Evolutionary conservation across 73 alveolate genomes (phyloP), one percentile per base, ranked within the genome.

Genomic region (Paramecium sonneborni): DNA sequence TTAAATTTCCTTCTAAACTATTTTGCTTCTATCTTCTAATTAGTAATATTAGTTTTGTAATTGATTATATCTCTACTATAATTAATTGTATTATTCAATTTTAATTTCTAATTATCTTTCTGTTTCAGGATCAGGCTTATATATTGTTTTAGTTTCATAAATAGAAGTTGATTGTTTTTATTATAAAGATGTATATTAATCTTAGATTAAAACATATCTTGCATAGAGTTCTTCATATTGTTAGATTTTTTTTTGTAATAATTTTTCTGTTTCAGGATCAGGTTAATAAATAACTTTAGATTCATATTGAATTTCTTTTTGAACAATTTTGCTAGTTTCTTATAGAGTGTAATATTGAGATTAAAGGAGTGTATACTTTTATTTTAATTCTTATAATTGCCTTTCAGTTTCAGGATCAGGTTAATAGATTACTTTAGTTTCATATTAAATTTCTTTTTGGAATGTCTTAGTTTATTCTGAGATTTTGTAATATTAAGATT

Each of bases 51-150:
- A 12, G 24, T 26, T 30, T 62, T 62, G 48, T 62, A 62, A 62
- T 62, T 62, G 26, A 26, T 62, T 30, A 62, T 26, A 62, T 62
- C 84, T 62, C 12, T 24, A 62, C 14, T 62, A 14, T 28, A 62
- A 62, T 62, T 62, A 3, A 62, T 62, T 32, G 12, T 30, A 62
- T 62, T 62, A 26, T 5, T 62, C 48, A 12, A 62, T 62, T 62
- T 62, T 62, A 12, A 62, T 62, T 62, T 62, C 3, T 32, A 62
- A 62, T 62, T 62, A 7, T n/a, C 84, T 62, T 9, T 62, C 84
- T 6, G 84, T 62, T 62, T 62, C 84, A 30, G 84, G 84, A 62
- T 62, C 84, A 23, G 84, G 48, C 24, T 62, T 7, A 62, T 62
- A 62, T 3, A 62, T 32, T 14, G 84, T 62, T 26, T 62, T 62